Evolutionary conservation across 306 rosid genomes (phyloP).

Genomic region (Lablab purpureus): DNA sequence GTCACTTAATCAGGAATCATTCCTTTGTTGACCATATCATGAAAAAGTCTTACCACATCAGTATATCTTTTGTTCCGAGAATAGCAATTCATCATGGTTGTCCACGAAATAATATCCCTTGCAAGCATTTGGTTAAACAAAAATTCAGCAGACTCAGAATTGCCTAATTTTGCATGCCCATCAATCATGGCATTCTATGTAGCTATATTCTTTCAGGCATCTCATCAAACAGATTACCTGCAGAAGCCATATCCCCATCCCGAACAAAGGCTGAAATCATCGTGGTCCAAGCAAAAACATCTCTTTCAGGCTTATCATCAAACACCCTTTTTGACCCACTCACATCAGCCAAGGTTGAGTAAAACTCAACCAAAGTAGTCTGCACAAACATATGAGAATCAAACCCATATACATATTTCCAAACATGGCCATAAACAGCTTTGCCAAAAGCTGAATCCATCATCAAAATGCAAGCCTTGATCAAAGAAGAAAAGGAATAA

Average conservation of each 20-base stretch:
- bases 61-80: slow-evolving; percentile 53
- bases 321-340: slow-evolving; percentile 59
- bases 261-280: slow-evolving; percentile 65
- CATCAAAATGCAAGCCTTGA: slow-evolving; percentile 66
- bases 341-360: slow-evolving; percentile 53
- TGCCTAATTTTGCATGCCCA: slow-evolving; percentile 67
- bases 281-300: slow-evolving; percentile 76
- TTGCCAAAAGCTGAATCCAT: slow-evolving; percentile 52
- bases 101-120: slow-evolving; percentile 83
- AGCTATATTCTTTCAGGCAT: slow-evolving; percentile 64
- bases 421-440: slow-evolving; percentile 66
- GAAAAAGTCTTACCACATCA: slow-evolving; percentile 63
- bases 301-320: slow-evolving; percentile 72
- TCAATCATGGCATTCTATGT: slow-evolving; percentile 82
- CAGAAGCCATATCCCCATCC: slow-evolving; percentile 60
- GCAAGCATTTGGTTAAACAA: slow-evolving; percentile 67
- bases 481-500: slow-evolving; percentile 69
- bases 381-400: slow-evolving; percentile 72
- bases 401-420: slow-evolving; percentile 76
- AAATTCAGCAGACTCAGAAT: slow-evolving; percentile 57
- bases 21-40: slow-evolving; percentile 62
- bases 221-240: slow-evolving; percentile 60
- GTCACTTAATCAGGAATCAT: slow-evolving; percentile 75
- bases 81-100: slow-evolving; percentile 71
- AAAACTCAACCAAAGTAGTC: slow-evolving; percentile 73